Evolutionary conservation across 345 rosid genomes (phyloP).

Genomic region (Eucalyptus grandis): DNA sequence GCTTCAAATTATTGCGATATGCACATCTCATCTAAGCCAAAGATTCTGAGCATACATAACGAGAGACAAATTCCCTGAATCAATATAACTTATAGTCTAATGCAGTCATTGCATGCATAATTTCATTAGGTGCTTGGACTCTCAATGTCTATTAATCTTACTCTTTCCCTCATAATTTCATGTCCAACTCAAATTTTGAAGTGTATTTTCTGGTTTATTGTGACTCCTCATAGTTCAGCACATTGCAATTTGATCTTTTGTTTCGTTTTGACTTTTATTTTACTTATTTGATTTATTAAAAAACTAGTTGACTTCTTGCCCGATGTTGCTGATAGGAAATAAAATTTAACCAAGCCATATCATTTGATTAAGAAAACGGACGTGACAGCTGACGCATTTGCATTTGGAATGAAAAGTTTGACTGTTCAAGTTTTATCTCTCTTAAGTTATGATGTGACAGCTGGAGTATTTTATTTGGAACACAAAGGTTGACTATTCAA

Average conservation of each 20-base stretch:
- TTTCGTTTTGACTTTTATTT: neutral
- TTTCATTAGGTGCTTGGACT: neutral
- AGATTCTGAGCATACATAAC: neutral
- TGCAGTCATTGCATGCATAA: neutral
- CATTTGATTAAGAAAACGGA: neutral
- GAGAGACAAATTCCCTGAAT: neutral
- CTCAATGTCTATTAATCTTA: neutral
- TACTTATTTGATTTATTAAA: neutral
- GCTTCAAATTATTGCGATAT: neutral
- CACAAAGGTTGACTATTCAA: neutral
- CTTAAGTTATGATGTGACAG: neutral
- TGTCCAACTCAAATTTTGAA: neutral
- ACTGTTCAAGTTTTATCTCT: neutral
- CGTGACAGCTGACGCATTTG: too few relatives aligned
- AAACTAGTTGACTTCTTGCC: neutral
- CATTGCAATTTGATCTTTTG: neutral
- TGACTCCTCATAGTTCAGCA: neutral
- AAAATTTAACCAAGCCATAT: neutral
- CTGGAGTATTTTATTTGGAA: neutral
- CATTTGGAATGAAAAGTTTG: too few relatives aligned
- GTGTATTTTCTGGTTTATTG: neutral
- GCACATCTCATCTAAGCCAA: neutral
- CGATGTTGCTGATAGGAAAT: fast-evolving
- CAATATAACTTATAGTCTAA: neutral
- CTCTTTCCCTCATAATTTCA: neutral